Percentiles rank a stretch among this genome's conserved stretches.
These are phyloP conservation scores for Entomortierella lignicola DNA, from an alignment of 192 early-diverging fungal species.

Conservation along the genomic window DNA sequence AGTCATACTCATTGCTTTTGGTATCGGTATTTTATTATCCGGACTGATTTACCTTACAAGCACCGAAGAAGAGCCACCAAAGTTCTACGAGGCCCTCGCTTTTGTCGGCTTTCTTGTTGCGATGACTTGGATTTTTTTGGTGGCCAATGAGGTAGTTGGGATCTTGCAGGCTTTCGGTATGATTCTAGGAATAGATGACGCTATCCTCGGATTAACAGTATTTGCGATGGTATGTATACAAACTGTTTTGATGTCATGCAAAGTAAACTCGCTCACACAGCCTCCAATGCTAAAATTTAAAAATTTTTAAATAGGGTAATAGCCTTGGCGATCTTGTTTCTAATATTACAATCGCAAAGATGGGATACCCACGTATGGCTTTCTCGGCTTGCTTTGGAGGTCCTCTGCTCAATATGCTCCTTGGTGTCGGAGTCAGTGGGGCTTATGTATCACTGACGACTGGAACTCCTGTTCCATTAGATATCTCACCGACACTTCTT, in stretches of 20 bases:
- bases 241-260: no score
- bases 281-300: no score
- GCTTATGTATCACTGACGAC: constrained; percentile 65
- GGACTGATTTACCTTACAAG: constrained; percentile 47
- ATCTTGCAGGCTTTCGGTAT: constrained; percentile 85
- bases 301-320: constrained; percentile 64
- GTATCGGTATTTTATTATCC: constrained; percentile 39
- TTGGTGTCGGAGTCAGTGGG: constrained; percentile 86
- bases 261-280: no score
- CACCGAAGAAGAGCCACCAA: constrained; percentile 52
- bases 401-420: constrained; percentile 90
- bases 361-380: constrained; percentile 95
- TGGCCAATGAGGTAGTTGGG: constrained; percentile 92
- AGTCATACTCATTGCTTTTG: constrained; percentile 37
- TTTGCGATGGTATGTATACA: constrained; percentile 78
- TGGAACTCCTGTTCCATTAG: constrained; percentile 63
- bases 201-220: constrained; percentile 84
- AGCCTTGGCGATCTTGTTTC: constrained; percentile 93
- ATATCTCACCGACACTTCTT: constrained; percentile 73
- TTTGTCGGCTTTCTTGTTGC: constrained; percentile 82
- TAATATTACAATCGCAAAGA: constrained; percentile 89
- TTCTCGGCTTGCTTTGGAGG: constrained; percentile 94
- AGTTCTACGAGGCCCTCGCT: constrained; percentile 60
- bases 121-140: constrained; percentile 87
- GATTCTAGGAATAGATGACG: constrained; percentile 81